Percentiles rank a stretch among this genome's conserved stretches.
Conservation (phyloP, 2,329 filamentous ascomycete genomes). For the Pseudonectria buxi region DNA sequence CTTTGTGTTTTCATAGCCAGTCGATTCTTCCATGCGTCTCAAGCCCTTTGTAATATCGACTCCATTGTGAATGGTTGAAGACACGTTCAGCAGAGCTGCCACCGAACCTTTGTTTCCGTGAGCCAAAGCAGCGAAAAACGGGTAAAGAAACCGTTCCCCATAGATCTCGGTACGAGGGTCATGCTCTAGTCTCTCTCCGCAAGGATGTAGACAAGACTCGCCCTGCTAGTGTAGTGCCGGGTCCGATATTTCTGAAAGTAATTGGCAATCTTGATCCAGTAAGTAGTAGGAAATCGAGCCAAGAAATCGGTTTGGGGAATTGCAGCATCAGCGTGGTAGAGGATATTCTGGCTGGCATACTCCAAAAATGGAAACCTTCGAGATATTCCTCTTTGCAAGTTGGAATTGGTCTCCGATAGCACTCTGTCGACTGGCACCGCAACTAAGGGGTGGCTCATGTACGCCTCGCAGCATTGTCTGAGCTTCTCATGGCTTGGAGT, state of each 20-base stretch:
- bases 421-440: background rate
- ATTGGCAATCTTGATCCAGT: conserved; percentile 27
- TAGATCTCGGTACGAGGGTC: conserved; percentile 15
- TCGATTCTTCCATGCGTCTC: background rate
- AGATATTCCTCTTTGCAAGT: background rate
- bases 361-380: conserved; percentile 37
- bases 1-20: background rate
- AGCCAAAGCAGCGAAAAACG: conserved; percentile 30
- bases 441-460: conserved; percentile 24
- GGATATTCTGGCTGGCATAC: conserved; percentile 35
- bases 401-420: background rate
- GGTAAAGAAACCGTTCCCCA: conserved; percentile 24
- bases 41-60: conserved; percentile 4
- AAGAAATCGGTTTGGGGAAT: conserved; percentile 28
- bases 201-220: conserved; percentile 29
- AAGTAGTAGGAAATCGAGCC: conserved; percentile 14
- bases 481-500: conserved; percentile 34
- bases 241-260: conserved; percentile 20
- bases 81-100: conserved; percentile 11
- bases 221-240: conserved; percentile 17
- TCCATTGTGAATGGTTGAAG: conserved; percentile 4
- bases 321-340: conserved; percentile 32
- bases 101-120: conserved; percentile 21
- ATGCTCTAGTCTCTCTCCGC: conserved; percentile 22
- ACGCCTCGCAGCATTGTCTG: conserved; percentile 36